These are phyloP conservation scores for Blastomyces emzantsi DNA, from an alignment of 2,329 filamentous ascomycete genomes.

Conservation along the genomic window DNA sequence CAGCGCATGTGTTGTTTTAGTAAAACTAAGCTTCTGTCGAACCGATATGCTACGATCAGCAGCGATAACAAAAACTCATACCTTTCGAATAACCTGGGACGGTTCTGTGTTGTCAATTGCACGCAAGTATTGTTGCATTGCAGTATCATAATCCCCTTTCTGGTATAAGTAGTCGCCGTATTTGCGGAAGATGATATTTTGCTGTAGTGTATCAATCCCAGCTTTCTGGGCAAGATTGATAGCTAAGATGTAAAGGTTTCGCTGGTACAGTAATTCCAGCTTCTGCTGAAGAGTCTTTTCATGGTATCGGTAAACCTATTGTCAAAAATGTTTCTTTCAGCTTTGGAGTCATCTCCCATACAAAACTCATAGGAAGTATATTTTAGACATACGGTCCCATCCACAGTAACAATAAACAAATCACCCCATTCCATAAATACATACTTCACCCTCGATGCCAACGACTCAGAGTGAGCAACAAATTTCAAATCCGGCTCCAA, in stretches of 20 bases:
- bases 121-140: slow-evolving; percentile 97
- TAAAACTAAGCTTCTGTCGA: slow-evolving; percentile 16
- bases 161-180: slow-evolving; percentile 94
- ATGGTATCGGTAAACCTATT: slow-evolving; percentile 71
- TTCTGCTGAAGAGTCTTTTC: slow-evolving; percentile 87
- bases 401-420: slow-evolving; percentile 78
- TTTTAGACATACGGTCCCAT: slow-evolving; percentile 64
- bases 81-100: slow-evolving; percentile 90
- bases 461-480: slow-evolving; percentile 77
- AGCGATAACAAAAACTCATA: slow-evolving; percentile 27
- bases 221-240: slow-evolving; percentile 89
- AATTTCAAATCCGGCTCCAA: slow-evolving; percentile 88
- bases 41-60: slow-evolving; percentile 32
- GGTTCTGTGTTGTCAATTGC: slow-evolving; percentile 95
- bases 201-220: slow-evolving; percentile 67
- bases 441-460: slow-evolving; percentile 69
- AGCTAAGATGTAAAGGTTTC: slow-evolving; percentile 83
- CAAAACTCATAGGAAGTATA: background rate
- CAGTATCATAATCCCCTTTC: slow-evolving; percentile 90
- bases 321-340: slow-evolving; percentile 12
- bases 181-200: slow-evolving; percentile 84
- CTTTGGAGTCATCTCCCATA: background rate
- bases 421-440: slow-evolving; percentile 86
- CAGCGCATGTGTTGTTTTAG: background rate
- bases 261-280: slow-evolving; percentile 85